These are phyloP conservation scores for Cutaneotrichosporon dermatis DNA, from an alignment of 1,284 basidiomycete genomes.

Conservation along the genomic window DNA sequence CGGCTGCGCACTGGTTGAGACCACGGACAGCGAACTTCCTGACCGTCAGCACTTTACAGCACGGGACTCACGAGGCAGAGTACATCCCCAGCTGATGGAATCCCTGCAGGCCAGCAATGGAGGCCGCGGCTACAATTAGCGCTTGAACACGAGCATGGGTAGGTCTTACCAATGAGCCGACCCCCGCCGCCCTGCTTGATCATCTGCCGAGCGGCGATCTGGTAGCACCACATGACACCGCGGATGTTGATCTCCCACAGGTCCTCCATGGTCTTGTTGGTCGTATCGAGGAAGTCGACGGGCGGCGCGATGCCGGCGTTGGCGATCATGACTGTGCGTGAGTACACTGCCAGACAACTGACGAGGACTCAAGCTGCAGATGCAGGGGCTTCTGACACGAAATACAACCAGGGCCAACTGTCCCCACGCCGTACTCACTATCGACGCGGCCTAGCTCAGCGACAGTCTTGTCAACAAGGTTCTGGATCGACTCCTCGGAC, in stretches of 20 bases:
- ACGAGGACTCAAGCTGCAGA: no score
- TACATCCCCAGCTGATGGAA: neutral
- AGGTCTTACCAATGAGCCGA: conserved; percentile 41
- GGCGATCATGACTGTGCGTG: conserved; percentile 43
- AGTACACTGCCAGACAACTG: neutral
- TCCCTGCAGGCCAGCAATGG: neutral
- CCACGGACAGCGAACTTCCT: conserved; percentile 53
- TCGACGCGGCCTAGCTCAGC: conserved; percentile 44
- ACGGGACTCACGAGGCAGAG: neutral
- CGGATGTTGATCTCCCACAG: conserved; percentile 44
- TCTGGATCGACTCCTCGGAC: conserved; percentile 33
- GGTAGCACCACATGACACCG: conserved; percentile 48
- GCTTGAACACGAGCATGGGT: neutral
- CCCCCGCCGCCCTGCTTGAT: conserved; percentile 51
- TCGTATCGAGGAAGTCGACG: conserved; percentile 42
- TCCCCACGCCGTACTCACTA: conserved; percentile 13
- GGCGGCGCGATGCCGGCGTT: conserved; percentile 50
- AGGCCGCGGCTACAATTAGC: neutral
- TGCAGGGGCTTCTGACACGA: no score
- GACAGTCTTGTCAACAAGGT: conserved; percentile 32
- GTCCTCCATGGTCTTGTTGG: conserved; percentile 37
- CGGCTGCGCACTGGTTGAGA: conserved; percentile 47
- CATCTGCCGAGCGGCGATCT: conserved; percentile 52
- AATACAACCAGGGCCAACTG: no score
- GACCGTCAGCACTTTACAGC: neutral